Conservation (phyloP, 2,329 filamentous ascomycete species). For the Claviceps maximensis region DNA sequence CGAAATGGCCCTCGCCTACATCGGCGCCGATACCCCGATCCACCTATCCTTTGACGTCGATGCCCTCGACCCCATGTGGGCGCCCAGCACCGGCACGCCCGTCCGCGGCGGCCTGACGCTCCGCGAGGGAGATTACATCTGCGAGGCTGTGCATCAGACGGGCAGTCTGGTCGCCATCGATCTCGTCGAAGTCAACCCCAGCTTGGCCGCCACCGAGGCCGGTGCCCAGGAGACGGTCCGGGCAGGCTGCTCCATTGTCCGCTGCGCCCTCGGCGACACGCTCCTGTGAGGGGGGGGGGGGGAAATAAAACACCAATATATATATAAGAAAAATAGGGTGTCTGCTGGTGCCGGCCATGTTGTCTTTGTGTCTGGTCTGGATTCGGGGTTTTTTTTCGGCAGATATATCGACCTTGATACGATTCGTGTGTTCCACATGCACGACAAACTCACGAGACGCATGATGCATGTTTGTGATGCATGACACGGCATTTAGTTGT, state of each 20-base stretch:
- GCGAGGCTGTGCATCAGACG: constrained; percentile 71
- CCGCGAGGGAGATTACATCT: constrained; percentile 93
- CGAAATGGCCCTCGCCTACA: constrained; percentile 96
- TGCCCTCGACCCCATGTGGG: constrained; percentile 90
- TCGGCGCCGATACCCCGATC: constrained; percentile 87
- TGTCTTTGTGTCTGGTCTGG: too few species aligned
- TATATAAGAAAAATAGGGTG: too few species aligned
- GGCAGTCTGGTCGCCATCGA: constrained; percentile 69
- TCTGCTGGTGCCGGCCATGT: too few species aligned
- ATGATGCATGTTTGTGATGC: background rate
- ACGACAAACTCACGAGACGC: background rate
- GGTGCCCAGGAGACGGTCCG: constrained; percentile 78
- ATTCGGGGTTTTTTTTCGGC: too few species aligned
- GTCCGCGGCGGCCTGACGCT: constrained; percentile 88
- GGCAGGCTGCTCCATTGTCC: constrained; percentile 79
- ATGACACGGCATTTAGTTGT: background rate
- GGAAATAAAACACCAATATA: too few species aligned
- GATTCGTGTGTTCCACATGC: background rate
- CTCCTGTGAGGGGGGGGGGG: constrained; percentile 42
- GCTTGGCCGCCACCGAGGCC: constrained; percentile 45
- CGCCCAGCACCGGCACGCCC: constrained; percentile 87
- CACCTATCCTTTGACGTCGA: constrained; percentile 97
- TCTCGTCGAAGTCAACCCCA: constrained; percentile 71
- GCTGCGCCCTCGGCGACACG: constrained; percentile 86
- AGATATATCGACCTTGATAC: background rate